Percentiles rank a stretch among this genome's conserved stretches.
Conservation (phyloP, 1,284 basidiomycete genomes). For the Moesziomyces globuligerus region DNA sequence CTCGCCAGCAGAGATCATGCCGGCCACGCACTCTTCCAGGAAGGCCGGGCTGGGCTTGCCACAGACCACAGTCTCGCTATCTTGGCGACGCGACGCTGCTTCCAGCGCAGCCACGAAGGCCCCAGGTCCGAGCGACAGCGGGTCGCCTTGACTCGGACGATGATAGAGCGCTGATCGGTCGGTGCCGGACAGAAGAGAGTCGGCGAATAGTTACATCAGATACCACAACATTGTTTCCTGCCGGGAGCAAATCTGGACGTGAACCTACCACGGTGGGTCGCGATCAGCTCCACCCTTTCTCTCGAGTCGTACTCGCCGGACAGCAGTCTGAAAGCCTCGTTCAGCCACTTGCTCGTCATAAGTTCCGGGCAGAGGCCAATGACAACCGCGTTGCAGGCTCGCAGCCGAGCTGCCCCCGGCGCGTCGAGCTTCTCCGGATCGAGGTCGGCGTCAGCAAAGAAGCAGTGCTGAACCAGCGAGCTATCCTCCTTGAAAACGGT, state of each 20-base stretch:
- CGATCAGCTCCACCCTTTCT: slow-evolving; percentile 23
- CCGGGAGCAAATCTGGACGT: no score
- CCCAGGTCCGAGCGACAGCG: slow-evolving; percentile 42
- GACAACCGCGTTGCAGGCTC: slow-evolving; percentile 31
- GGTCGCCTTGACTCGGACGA: slow-evolving; percentile 19
- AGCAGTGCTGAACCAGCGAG: slow-evolving; percentile 4
- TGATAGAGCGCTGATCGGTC: slow-evolving; percentile 34
- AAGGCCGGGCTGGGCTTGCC: slow-evolving; percentile 39
- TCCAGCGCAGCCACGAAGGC: slow-evolving; percentile 41
- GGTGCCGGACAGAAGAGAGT: not conserved
- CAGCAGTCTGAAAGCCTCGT: slow-evolving; percentile 35
- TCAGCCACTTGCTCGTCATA: slow-evolving; percentile 43
- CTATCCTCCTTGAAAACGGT: slow-evolving; percentile 11
- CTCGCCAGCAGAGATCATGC: slow-evolving; percentile 20
- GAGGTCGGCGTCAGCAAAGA: slow-evolving; percentile 20
- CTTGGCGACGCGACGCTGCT: slow-evolving; percentile 16
- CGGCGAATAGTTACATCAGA: not conserved
- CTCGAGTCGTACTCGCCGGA: slow-evolving; percentile 24
- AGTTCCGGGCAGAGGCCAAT: slow-evolving; percentile 42
- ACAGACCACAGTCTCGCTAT: slow-evolving; percentile 21
- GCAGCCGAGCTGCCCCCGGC: slow-evolving; percentile 11
- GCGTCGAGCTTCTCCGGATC: slow-evolving; percentile 10
- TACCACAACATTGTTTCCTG: not conserved
- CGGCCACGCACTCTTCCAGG: slow-evolving; percentile 36
- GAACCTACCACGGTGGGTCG: slow-evolving; percentile 44